Conservation (phyloP, 2,329 filamentous ascomycete species). For the Cytospora chrysosperma region DNA sequence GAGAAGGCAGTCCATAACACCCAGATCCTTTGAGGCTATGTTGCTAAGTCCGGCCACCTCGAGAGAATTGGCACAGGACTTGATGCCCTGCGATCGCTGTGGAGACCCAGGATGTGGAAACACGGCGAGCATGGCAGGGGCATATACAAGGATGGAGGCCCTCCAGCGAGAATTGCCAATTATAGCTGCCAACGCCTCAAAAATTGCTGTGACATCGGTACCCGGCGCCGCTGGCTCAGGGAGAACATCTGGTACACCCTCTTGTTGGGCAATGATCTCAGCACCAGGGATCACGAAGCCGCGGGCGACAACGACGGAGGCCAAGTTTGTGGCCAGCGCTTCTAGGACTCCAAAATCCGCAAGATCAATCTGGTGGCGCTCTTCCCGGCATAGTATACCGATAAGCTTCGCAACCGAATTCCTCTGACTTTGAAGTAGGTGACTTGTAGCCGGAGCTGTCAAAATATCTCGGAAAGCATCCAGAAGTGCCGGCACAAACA, state of each 20-base stretch:
- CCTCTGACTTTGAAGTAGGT: slow-evolving; percentile 59
- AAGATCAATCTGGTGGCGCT: slow-evolving; percentile 69
- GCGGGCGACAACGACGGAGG: slow-evolving; percentile 65
- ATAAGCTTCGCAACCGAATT: slow-evolving; percentile 58
- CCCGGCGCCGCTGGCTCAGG: slow-evolving; percentile 60
- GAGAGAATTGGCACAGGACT: slow-evolving; percentile 51
- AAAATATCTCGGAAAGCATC: slow-evolving; percentile 61
- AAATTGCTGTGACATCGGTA: slow-evolving; percentile 63
- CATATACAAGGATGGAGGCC: slow-evolving; percentile 68
- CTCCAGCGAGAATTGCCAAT: slow-evolving; percentile 77
- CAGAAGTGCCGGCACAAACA: slow-evolving; percentile 65
- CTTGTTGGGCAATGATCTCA: slow-evolving; percentile 51
- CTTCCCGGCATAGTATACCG: slow-evolving; percentile 62
- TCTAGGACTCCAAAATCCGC: slow-evolving; percentile 74
- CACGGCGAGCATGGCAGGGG: slow-evolving; percentile 66
- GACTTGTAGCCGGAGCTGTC: slow-evolving; percentile 5
- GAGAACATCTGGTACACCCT: slow-evolving; percentile 56
- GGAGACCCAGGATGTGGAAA: slow-evolving; percentile 62
- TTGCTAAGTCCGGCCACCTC: slow-evolving; percentile 52
- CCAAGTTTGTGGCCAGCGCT: slow-evolving; percentile 71
- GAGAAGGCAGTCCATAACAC: slow-evolving; percentile 65
- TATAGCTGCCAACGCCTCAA: slow-evolving; percentile 76
- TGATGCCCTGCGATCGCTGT: slow-evolving; percentile 45
- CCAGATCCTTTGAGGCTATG: slow-evolving; percentile 44
- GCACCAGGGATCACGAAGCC: slow-evolving; percentile 69